A percentile compares a stretch with the other conserved stretches of the same genome.
Evolutionary conservation across 2,329 filamentous ascomycete genomes (phyloP).

Genomic region (Diaporthe sp.): DNA sequence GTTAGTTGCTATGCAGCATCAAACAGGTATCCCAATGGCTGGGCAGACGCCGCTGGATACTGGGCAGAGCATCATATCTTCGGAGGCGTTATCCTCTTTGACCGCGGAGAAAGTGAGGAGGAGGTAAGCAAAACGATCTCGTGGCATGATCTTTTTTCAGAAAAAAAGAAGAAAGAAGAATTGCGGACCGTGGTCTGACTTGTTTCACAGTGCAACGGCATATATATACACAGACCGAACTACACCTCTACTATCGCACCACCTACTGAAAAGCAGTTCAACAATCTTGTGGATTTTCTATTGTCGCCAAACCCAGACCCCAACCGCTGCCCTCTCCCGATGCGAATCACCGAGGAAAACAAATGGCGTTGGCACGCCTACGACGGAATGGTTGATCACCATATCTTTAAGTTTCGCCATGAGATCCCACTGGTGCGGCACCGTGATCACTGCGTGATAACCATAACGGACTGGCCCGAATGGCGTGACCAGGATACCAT

Average conservation of each 20-base stretch:
- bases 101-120: conserved; percentile 20
- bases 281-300: conserved; percentile 13
- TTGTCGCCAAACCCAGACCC: conserved; percentile 6
- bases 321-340: conserved; percentile 15
- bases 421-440: not conserved
- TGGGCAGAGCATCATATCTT: conserved; percentile 50
- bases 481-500: not conserved
- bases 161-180: not conserved
- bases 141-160: not conserved
- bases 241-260: conserved; percentile 1
- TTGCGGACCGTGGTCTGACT: not conserved
- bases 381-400: not conserved
- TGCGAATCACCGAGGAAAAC: conserved; percentile 17
- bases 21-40: conserved; percentile 49
- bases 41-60: conserved; percentile 49
- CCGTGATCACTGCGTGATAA: conserved; percentile 5
- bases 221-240: conserved; percentile 3
- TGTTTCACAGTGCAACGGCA: conserved; percentile 23
- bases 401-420: conserved; percentile 24
- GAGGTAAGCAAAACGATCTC: not conserved
- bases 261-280: conserved; percentile 26
- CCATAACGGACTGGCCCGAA: conserved; percentile 18
- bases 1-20: conserved; percentile 47
- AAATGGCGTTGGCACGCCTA: conserved; percentile 28
- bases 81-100: conserved; percentile 48